Evolutionary conservation across 805 yeast genomes (phyloP), one percentile per base, ranked within the genome.

Genomic region (Zygotorulaspora chibaensis): DNA sequence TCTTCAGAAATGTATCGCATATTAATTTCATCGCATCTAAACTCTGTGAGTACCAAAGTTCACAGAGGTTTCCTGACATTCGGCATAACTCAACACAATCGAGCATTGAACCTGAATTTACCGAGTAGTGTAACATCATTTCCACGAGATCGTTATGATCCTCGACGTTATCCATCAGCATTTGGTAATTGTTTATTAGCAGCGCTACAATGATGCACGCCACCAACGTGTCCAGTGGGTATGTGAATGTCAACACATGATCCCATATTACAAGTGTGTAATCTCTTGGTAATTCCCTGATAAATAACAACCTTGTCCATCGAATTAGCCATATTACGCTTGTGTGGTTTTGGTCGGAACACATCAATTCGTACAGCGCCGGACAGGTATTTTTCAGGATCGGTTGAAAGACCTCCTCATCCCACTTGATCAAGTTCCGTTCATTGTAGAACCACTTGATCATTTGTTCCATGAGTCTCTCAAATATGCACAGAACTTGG

Each of bases 271-370:
- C 49, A n/a, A 54, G 41, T 1, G 54, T 56, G 20, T 56, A 45
- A 8, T 53, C 56, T 26, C 43, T 39, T 9, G 61, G 59, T 28
- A 64, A 42, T 41, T 64, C 68, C 42, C 68, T 55, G 26, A 63
- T 34, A 15, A 64, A 57, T 5, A 63, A 41, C 34, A 64, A 46
- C 35, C 67, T 48, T 15, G 62, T 58, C 68, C 68, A 64, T 31
- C 67, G 49, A 31, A 64, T 51, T n/a, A 63, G 48, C 68, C 68
- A 64, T 17, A 64, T 53, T 28, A 61, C 38, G 38, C 58, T 59
- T 5, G 53, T 42, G 40, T 48, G 53, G 16, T 48, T 38, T 12
- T 45, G 42, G 12, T 45, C 46, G 33, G 46, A 42, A 35, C 43
- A 60, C 16, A 52, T 40, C 17, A 51, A 30, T 2, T 37, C 41